These are phyloP conservation scores for Arachis stenosperma DNA, from an alignment of 306 rosid genomes.

Conservation along the genomic window DNA sequence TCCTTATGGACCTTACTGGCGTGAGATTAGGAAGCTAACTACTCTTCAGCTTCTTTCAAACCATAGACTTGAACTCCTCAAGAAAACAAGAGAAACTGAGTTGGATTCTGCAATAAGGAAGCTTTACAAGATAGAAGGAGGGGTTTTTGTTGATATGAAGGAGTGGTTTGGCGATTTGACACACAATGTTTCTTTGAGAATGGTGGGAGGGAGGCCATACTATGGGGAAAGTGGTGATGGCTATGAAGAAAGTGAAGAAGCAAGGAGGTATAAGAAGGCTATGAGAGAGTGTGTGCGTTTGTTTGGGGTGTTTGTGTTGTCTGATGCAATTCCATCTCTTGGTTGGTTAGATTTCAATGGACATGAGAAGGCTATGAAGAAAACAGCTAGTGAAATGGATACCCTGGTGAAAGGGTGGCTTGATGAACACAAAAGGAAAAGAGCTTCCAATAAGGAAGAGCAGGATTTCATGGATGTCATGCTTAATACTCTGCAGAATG, in stretches of 20 bases:
- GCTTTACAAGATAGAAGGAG: conserved; percentile 30
- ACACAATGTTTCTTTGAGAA: conserved; percentile 41
- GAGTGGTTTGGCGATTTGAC: conserved; percentile 57
- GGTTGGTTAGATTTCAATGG: conserved; percentile 51
- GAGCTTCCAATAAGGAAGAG: conserved; percentile 36
- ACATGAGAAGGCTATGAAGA: conserved; percentile 48
- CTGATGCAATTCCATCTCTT: conserved; percentile 53
- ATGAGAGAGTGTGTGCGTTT: conserved; percentile 43
- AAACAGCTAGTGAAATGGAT: conserved; percentile 45
- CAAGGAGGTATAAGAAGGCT: conserved; percentile 35
- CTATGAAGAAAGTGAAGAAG: conserved; percentile 42
- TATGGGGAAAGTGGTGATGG: conserved; percentile 37
- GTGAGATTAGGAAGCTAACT: conserved; percentile 43
- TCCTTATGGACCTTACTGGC: conserved; percentile 47
- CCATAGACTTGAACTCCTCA: conserved; percentile 46
- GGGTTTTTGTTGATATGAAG: conserved; percentile 58
- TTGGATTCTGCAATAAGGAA: conserved; percentile 38
- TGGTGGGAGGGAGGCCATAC: conserved; percentile 54
- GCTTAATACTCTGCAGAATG: conserved; percentile 40
- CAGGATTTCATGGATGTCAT: conserved; percentile 49
- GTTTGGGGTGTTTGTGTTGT: conserved; percentile 48
- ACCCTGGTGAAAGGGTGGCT: conserved; percentile 39
- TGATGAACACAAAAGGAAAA: conserved; percentile 51
- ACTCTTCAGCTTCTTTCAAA: conserved; percentile 43
- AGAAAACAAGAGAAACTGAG: conserved; percentile 35